Base-by-base conservation (phyloP, 768 basidiomycete genomes). In the Saitozyma podzolica region DNA sequence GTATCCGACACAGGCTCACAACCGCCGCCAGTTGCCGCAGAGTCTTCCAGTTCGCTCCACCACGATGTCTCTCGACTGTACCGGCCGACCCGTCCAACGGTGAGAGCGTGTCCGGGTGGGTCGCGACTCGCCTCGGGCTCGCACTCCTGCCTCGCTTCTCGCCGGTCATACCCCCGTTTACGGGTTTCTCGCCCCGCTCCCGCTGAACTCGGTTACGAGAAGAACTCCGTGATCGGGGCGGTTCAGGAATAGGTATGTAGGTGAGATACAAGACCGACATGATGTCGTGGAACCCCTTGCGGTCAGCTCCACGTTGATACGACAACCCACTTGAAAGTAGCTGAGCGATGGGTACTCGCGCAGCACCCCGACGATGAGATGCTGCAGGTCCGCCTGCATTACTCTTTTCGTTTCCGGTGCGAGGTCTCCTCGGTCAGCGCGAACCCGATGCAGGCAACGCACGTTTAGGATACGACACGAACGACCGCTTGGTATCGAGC, bases 401-500 rank as follows among this genome's bases (percentile, higher is more conserved):
- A 42, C 56, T 3, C 77, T 68, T 57, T 87, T 86, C 59, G 67
- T 69, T 6, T 62, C 64, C 0, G 59, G 56, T 5, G 66, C 63
- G 14, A 79, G 53, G 29, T 69, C 76, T 76, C 82, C 9, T 42
- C 14, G 10, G n/a, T 54, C 56, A 54, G 54, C 40, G n/a, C 48
- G 29, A 29, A 2, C 29, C 29, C 29, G 5, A 29, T 29, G 5
- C 29, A 29, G 2, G 29, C 14, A 9, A 70, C 84, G 80, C 83
- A 90, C 92, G 90, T 84, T 86, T 87, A 74, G 93, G 90, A 80
- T 95, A 97, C 64, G 92, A 82, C 59, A 96, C 90, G 72, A 97
- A 97, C 67, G 91, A 92, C 53, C 93, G 86, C 79, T 93, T 87
- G 0, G 93, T 95, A 80, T 96, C 93, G 41, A 95, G 84, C 61